Conservation (phyloP, 441 rosid species). For the Aquilaria agallochum region DNA sequence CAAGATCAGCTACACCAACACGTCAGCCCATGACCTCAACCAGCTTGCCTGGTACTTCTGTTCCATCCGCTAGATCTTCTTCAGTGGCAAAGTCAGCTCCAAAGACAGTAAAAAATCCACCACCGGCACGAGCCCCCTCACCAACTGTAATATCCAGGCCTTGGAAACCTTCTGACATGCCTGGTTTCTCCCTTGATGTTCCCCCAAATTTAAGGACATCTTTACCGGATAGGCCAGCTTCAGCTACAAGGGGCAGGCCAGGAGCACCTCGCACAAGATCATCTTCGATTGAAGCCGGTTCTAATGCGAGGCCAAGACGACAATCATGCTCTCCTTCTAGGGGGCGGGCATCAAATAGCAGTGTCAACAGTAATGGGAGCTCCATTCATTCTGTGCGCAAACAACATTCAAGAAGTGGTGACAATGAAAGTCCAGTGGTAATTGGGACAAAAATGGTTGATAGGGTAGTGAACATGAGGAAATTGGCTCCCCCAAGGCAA, state of each 20-base stretch:
- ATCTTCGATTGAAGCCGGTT: conserved; percentile 30
- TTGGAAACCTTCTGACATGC: conserved; percentile 40
- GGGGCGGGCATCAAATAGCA: conserved; percentile 28
- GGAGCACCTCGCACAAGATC: conserved; percentile 25
- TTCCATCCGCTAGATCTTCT: conserved; percentile 36
- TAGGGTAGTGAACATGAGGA: conserved; percentile 86
- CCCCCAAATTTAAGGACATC: conserved; percentile 44
- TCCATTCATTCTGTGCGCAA: conserved; percentile 26
- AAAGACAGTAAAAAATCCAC: conserved; percentile 24
- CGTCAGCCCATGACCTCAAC: conserved; percentile 22
- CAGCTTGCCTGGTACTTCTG: conserved; percentile 27
- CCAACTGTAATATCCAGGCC: conserved; percentile 46
- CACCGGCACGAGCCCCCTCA: conserved; percentile 36
- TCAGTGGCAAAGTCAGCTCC: conserved; percentile 47
- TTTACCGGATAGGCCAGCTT: conserved; percentile 46
- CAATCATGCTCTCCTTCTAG: conserved; percentile 63
- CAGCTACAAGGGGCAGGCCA: conserved; percentile 53
- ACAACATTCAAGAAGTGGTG: conserved; percentile 25
- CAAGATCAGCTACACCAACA: conserved; percentile 29
- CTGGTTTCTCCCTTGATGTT: conserved; percentile 45
- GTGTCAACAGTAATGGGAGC: conserved; percentile 19
- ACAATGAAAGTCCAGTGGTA: conserved; percentile 58
- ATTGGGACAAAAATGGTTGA: conserved; percentile 80
- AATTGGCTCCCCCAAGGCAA: conserved; percentile 64
- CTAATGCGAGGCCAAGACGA: conserved; percentile 38